A percentile compares a stretch with the other conserved stretches of the same genome.
Conservation (phyloP, 2,329 filamentous ascomycete genomes). For the Harringtonia aguacate region DNA sequence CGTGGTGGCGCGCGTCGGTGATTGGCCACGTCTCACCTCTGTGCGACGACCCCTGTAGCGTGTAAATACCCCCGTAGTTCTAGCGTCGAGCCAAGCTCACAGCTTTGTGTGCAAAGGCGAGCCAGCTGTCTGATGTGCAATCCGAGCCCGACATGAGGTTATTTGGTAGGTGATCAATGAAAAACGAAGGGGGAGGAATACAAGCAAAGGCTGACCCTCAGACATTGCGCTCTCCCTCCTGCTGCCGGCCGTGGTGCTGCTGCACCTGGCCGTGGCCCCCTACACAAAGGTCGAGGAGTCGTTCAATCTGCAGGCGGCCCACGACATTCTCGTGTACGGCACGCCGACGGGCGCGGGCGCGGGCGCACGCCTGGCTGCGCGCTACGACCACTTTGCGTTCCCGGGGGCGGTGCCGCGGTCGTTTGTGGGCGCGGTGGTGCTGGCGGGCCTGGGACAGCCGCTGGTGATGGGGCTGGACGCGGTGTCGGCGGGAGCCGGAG, state of each 20-base stretch:
- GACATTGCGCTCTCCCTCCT: conserved; percentile 40
- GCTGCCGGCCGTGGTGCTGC: conserved; percentile 50
- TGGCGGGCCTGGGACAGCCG: conserved; percentile 64
- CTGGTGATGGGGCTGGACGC: conserved; percentile 42
- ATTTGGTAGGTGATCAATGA: neutral
- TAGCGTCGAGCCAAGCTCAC: too few relatives aligned
- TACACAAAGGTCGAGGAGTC: conserved; percentile 98
- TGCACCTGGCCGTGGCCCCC: conserved; percentile 66
- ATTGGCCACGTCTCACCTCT: too few relatives aligned
- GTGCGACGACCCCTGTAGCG: too few relatives aligned
- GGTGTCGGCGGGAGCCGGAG: too few relatives aligned
- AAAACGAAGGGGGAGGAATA: too few relatives aligned
- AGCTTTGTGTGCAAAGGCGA: neutral
- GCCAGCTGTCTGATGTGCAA: neutral
- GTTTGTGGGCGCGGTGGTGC: conserved; percentile 69
- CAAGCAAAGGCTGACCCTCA: conserved; percentile 16
- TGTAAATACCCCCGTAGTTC: too few relatives aligned
- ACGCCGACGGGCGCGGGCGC: conserved; percentile 48
- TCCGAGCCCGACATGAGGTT: too few relatives aligned
- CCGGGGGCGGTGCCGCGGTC: conserved; percentile 86
- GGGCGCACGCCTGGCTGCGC: conserved; percentile 39
- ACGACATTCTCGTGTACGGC: conserved; percentile 79
- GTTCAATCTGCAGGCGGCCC: conserved; percentile 89
- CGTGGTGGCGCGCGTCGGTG: too few relatives aligned
- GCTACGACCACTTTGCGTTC: conserved; percentile 86